A percentile compares a stretch with the other conserved stretches of the same genome.
Evolutionary conservation across 163 green algal genomes (phyloP).

Genomic region (Coccomyxa subellipsoidea): DNA sequence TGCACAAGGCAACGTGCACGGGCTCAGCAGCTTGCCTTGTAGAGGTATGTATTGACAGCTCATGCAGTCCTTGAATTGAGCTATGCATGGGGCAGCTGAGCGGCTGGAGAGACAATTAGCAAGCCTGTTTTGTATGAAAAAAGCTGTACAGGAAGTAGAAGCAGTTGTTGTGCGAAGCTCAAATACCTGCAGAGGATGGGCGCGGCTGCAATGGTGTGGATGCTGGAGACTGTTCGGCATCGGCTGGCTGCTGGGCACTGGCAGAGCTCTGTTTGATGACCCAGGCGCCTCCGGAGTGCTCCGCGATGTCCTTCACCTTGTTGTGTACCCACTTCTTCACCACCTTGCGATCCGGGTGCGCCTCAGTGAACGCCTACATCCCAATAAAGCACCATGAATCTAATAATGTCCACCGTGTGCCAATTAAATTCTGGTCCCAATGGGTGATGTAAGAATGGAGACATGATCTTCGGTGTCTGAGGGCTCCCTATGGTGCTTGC

Average conservation of each 20-base stretch:
- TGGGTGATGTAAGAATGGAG: background rate
- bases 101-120: too few species aligned
- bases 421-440: too few species aligned
- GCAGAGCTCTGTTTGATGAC: background rate
- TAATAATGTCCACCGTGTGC: background rate
- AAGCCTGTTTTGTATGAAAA: too few species aligned
- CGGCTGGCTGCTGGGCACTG: background rate
- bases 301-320: conserved; percentile 12
- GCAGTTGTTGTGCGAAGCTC: too few species aligned
- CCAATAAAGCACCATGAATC: background rate
- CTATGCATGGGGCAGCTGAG: too few species aligned
- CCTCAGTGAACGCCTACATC: conserved; percentile 14
- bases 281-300: background rate
- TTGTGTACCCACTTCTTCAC: conserved; percentile 19
- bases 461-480: background rate
- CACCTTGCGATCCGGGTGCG: conserved; percentile 12
- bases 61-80: too few species aligned
- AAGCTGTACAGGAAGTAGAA: too few species aligned
- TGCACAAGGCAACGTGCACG: background rate
- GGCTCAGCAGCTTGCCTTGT: too few species aligned
- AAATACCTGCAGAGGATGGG: background rate
- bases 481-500: background rate
- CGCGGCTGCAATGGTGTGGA: background rate
- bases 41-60: too few species aligned
- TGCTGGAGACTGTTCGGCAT: background rate